Base-by-base conservation (phyloP, 257 asterid genomes). In the Oldenlandia corymbosa region DNA sequence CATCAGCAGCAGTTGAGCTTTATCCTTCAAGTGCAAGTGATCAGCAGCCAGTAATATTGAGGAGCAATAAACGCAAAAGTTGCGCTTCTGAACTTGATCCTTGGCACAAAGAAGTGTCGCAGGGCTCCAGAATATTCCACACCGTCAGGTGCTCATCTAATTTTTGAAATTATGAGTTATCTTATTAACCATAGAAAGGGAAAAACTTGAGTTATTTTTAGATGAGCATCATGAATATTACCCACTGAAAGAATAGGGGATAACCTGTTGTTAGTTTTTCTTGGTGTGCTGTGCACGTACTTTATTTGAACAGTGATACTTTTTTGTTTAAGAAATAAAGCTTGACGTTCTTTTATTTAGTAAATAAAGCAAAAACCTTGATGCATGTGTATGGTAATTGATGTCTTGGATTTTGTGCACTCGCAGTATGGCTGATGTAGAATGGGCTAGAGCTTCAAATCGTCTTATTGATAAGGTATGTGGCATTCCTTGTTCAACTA, bases 51-150 rank as follows among this genome's bases (percentile, higher is more conserved):
- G 80, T 67, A 62, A 45, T 51, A 47, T 71, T 36, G 77, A 71
- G 72, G 63, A 78, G 81, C 56, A 83, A 75, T 77, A 87, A 87
- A 75, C 88, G 87, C 18, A 84, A 68, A 73, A 83, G 67, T 71
- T 84, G 77, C 49, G 57, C 84, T 39, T 73, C 69, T 55, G 85
- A 69, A 37, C 77, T 62, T 73, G 73, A 23, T 66, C 80, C 95
- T 24, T 87, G 97, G 97, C 68, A 71, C 80, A 81, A 74, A 72
- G 90, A 80, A 73, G 82, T 87, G 71, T 74, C 81, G 30, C 81
- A 61, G 48, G 80, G 73, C 67, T 71, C 80, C 41, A 60, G 18
- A 31, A 65, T 39, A 71, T 71, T 62, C 71, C 79, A 71, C 74
- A 68, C 68, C 37, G 75, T 74, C 80, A 81, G 95, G 97, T 90